phyloP scores from a whole-genome alignment of 306 rosid genomes.

The Fragaria nilgerrensis region DNA sequence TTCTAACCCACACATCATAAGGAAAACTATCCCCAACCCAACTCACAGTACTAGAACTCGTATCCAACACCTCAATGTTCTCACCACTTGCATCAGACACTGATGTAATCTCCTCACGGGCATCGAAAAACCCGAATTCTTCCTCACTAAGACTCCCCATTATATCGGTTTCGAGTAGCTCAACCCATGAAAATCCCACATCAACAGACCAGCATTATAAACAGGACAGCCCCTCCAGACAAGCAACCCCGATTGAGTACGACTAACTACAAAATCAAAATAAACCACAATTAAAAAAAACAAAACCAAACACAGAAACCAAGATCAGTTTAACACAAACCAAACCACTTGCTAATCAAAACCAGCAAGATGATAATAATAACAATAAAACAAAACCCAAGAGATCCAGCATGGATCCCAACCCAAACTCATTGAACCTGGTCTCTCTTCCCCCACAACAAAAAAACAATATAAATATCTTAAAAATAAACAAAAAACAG shows the following conservation, averaged over 20 bases:
- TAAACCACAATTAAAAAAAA: conserved; percentile 3
- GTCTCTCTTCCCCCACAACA: conserved; percentile 30
- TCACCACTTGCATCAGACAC: conserved; percentile 44
- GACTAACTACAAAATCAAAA: conserved; percentile 22
- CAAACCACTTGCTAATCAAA: conserved; percentile 40
- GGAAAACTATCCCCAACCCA: conserved; percentile 33
- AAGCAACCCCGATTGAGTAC: conserved; percentile 43
- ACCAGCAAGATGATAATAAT: conserved; percentile 19
- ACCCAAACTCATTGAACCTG: conserved; percentile 71
- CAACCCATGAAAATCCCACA: conserved; percentile 77
- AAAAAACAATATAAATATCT: conserved; percentile 24
- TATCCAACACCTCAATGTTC: conserved; percentile 28
- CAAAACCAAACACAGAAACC: conserved; percentile 40
- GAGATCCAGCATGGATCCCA: conserved; percentile 92
- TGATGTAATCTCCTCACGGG: conserved; percentile 69
- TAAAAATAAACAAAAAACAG: conserved; percentile 4
- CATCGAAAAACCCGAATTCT: conserved; percentile 72
- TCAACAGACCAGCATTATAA: conserved; percentile 59
- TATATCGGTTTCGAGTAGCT: conserved; percentile 32
- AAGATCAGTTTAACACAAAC: conserved; percentile 53
- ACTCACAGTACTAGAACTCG: conserved; percentile 25
- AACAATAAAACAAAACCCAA: conserved; percentile 48
- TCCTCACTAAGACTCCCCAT: conserved; percentile 84
- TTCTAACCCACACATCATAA: conserved; percentile 62
- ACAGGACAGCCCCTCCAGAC: conserved; percentile 48